Evolutionary conservation across 2,329 filamentous ascomycete genomes (phyloP), one percentile per base, ranked within the genome.

Genomic region (Diaporthe sp.): DNA sequence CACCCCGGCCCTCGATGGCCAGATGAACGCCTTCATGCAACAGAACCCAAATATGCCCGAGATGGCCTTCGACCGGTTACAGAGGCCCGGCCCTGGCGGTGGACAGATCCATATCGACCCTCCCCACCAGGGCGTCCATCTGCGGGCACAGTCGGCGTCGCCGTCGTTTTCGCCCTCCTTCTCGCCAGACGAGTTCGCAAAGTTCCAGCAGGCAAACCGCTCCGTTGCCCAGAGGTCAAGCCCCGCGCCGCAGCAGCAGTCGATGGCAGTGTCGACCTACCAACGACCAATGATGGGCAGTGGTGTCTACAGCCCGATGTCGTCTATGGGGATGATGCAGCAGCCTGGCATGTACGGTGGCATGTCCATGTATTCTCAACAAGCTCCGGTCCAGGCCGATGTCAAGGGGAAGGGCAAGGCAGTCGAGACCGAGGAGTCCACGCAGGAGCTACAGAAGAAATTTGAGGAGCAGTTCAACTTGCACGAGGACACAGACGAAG

Each of bases 11-110:
- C 68, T 74, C 61, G 75, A 77, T 25, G 71, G 73, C 62, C 80
- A 97, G 95, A 94, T 98, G 92, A 95, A 97, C 82, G 93, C 95
- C 76, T 98, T 98, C 83, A 90, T 98, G 81, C 95, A 98, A 82
- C 94, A 97, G 82, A 91, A 91, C 73, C 92, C 88, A n/a, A 86
- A 79, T 67, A 84, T 92, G 71, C 88, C 90, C 80, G 88, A 90
- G 71, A 88, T 90, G 79, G 84, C 87, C 13, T 86, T 89, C 81
- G 87, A 88, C 75, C 87, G 87, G 67, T 44, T 77, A 53, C 76
- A 76, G 49, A 71, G 70, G 22, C 75, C 57, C 34, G 62, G 67
- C 9, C 73, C 70, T 10, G 86, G 85, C 31, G 68, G 58, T 22
- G 80, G 80, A 75, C 85, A 84, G 72, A 83, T 88, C 62, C 87